phyloP scores from a whole-genome alignment of 352 stramenopile genomes.

The Aphanomyces invadans region DNA sequence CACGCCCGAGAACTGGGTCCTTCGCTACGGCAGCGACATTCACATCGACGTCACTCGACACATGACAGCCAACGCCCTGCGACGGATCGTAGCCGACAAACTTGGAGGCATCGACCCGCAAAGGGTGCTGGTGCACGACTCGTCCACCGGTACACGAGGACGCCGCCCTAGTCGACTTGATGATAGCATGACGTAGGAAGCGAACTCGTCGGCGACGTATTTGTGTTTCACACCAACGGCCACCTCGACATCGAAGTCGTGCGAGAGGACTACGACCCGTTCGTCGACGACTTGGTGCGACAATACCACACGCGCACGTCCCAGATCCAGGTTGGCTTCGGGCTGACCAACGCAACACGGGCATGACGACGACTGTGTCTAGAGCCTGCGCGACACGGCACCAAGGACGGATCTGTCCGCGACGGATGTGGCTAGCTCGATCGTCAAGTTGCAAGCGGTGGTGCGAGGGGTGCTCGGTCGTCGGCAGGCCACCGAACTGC shows the following conservation, averaged over 20 bases:
- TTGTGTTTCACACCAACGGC: conserved; percentile 24
- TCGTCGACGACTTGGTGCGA: not conserved
- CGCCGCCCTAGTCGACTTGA: conserved; percentile 19
- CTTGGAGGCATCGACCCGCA: conserved; percentile 40
- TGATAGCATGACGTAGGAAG: not conserved
- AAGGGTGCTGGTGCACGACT: conserved; percentile 34
- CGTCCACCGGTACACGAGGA: conserved; percentile 28
- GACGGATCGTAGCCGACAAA: conserved; percentile 35
- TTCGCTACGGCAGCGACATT: conserved; percentile 32
- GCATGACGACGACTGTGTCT: too few relatives aligned
- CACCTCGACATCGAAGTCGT: conserved; percentile 40
- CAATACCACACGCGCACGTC: not conserved
- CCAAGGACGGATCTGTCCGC: not conserved
- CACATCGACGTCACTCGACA: conserved; percentile 34
- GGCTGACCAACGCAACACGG: too few relatives aligned
- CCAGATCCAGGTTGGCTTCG: conserved; percentile 15
- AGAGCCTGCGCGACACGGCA: conserved; percentile 3
- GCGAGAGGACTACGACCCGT: conserved; percentile 21
- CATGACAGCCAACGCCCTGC: conserved; percentile 60
- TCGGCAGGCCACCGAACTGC: conserved; percentile 30
- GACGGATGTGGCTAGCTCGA: not conserved
- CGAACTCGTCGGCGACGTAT: not conserved
- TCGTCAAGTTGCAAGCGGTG: not conserved
- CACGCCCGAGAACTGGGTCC: conserved; percentile 45
- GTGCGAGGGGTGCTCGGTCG: conserved; percentile 2